These are phyloP conservation scores for Quillaja saponaria DNA, from an alignment of 306 rosid species.

Conservation along the genomic window DNA sequence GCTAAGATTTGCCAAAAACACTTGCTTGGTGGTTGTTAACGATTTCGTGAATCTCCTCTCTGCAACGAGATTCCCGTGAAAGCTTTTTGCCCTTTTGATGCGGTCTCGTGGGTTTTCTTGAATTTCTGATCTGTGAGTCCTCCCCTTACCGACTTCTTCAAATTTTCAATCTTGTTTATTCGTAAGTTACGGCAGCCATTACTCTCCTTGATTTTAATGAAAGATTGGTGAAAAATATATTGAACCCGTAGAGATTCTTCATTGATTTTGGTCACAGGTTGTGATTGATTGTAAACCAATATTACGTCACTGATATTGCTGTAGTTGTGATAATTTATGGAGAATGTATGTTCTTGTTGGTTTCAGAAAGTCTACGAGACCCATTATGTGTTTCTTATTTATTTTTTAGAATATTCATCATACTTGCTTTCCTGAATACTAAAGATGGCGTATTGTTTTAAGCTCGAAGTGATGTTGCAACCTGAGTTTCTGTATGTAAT, in stretches of 20 bases:
- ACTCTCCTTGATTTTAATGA: background rate
- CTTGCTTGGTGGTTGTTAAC: background rate
- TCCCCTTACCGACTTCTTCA: background rate
- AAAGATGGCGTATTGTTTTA: background rate
- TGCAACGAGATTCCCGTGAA: conserved; percentile 13
- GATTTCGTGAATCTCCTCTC: conserved; percentile 1
- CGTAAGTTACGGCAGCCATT: background rate
- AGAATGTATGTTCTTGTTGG: background rate
- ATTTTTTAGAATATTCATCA: background rate
- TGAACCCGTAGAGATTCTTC: background rate
- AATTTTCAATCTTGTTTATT: conserved; percentile 7
- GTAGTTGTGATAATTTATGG: background rate
- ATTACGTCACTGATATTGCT: background rate
- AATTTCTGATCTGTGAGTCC: conserved; percentile 22
- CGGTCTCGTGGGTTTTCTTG: conserved; percentile 2
- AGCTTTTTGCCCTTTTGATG: conserved; percentile 7
- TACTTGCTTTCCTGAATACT: background rate
- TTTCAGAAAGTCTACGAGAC: background rate
- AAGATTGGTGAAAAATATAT: background rate
- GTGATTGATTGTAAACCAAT: background rate
- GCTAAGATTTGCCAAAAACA: no score
- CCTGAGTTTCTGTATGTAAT: background rate
- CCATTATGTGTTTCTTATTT: background rate
- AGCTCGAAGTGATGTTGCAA: background rate
- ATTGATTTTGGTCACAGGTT: background rate